A percentile compares a stretch with the other conserved stretches of the same genome.
phyloP scores from a whole-genome alignment of 164 flowering plant genomes.

The Stephania japonica region DNA sequence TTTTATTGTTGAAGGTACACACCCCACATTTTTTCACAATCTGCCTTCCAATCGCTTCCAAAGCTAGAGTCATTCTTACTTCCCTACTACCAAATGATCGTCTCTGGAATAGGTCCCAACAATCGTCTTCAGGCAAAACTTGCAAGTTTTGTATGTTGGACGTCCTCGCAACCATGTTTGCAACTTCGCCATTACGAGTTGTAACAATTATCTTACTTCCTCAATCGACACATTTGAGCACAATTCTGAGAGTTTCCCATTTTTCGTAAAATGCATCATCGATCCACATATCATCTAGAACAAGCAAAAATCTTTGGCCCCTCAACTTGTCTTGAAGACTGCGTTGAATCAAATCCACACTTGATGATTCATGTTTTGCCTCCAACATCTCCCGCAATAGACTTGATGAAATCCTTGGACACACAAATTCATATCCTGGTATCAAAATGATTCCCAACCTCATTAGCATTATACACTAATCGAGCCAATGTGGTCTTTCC shows the following conservation, averaged over 20 bases:
- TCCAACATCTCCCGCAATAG: not conserved
- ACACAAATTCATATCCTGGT: not conserved
- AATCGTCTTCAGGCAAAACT: not conserved
- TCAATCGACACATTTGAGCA: not conserved
- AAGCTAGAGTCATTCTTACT: not conserved
- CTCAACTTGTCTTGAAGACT: not conserved
- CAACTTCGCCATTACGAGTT: not conserved
- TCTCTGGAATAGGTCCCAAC: not conserved
- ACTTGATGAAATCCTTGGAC: not conserved
- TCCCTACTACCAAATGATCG: not conserved
- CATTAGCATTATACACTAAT: not conserved
- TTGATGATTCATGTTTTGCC: not conserved
- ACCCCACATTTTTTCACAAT: not conserved
- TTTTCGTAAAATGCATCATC: not conserved
- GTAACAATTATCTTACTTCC: constrained; percentile 6
- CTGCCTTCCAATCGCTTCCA: not conserved
- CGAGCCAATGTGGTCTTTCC: constrained; percentile 3
- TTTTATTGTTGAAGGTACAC: not conserved
- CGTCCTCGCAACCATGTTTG: not conserved
- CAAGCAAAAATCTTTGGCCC: not conserved
- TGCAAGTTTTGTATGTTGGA: not conserved
- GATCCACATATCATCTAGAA: constrained; percentile 5
- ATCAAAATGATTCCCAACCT: not conserved
- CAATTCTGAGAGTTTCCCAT: not conserved
- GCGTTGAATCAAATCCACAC: not conserved